Evolutionary conservation across 371 early-diverging fungal genomes (phyloP).

Genomic region (Hamiltosporidium magnivora): DNA sequence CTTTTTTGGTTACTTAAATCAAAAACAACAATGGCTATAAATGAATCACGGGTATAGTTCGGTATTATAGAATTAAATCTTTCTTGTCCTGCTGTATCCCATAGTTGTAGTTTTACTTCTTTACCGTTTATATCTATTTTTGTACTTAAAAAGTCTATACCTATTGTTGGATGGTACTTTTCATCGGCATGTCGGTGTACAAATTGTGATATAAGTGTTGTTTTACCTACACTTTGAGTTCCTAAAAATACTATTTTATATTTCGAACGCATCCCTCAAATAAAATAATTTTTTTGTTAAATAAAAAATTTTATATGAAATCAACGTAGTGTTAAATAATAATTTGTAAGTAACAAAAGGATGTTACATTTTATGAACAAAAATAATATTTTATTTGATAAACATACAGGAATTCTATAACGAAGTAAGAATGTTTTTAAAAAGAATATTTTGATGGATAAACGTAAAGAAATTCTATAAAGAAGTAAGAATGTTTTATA

Average conservation of each 20-base stretch:
- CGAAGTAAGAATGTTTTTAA: too few relatives aligned
- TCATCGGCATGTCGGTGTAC: constrained; percentile 29
- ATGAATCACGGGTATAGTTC: constrained; percentile 49
- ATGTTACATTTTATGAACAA: too few relatives aligned
- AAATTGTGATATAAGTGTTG: constrained; percentile 54
- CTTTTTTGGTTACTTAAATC: constrained; percentile 19
- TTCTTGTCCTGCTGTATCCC: constrained; percentile 59
- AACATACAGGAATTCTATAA: too few relatives aligned
- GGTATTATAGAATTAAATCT: constrained; percentile 56
- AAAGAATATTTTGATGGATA: too few relatives aligned
- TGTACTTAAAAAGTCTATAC: constrained; percentile 53
- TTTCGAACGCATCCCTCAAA: constrained; percentile 45
- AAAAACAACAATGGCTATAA: constrained; percentile 3
- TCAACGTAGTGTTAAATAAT: too few relatives aligned
- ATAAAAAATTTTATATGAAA: too few relatives aligned
- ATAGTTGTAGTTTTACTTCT: constrained; percentile 51
- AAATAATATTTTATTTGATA: too few relatives aligned
- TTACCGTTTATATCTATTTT: constrained; percentile 43
- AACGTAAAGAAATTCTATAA: too few relatives aligned
- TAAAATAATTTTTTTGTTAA: too few relatives aligned
- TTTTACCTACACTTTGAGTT: constrained; percentile 54
- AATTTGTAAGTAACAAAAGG: too few relatives aligned
- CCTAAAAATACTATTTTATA: constrained; percentile 58
- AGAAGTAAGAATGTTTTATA: too few relatives aligned
- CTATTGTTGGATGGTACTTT: constrained; percentile 55